Base-by-base conservation (phyloP, 345 rosid species). In the Eutrema yunnanense region DNA sequence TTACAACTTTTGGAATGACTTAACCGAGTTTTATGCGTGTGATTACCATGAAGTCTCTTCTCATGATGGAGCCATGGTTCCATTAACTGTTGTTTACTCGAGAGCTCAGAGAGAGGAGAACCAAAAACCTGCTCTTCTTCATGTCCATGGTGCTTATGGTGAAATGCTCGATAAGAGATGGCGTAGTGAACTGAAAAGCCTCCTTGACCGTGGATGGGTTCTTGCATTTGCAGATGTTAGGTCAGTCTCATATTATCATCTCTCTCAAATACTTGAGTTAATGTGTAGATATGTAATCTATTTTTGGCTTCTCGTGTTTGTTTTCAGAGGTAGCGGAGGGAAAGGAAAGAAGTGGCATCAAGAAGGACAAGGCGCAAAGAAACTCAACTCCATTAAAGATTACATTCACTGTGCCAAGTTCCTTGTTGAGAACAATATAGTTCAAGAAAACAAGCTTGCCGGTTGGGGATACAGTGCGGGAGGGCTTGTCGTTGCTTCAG, bases 161-260 rank as follows among this genome's bases (percentile, higher is more conserved):
- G 98, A 95, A 81, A 51, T 85, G 53, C 94, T 90, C 12, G 97
- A 90, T 78, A 95, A 95, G 78, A 79, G 97, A 62, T 95, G 98
- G 98, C 85, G 80, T 67, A 83, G 84, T 77, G 99, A 95, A 82
- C 78, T 92, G 73, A 95, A 95, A 80, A 92, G 98, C 84, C 94
- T 95, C 53, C 98, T 95, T 63, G 99, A 92, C 80, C 96, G 98
- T 70, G 96, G 99, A 73, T 92, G 99, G 98, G 80, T 87, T 68
- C 72, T 95, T 81, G 96, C 96, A 58, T 95, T 84, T 88, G 98
- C 99, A 59, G 97, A 95, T 75, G 98, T 92, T 68, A 88, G 99
- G 99, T 92, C 54, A 62, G 87, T 79, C 38, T 29, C 61, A 34
- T 36, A 22, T 46, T 33, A 32, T 62, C 71, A 29, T 53, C 57